Conservation (phyloP, 305 asterid species). For the Salvia sclarea region DNA sequence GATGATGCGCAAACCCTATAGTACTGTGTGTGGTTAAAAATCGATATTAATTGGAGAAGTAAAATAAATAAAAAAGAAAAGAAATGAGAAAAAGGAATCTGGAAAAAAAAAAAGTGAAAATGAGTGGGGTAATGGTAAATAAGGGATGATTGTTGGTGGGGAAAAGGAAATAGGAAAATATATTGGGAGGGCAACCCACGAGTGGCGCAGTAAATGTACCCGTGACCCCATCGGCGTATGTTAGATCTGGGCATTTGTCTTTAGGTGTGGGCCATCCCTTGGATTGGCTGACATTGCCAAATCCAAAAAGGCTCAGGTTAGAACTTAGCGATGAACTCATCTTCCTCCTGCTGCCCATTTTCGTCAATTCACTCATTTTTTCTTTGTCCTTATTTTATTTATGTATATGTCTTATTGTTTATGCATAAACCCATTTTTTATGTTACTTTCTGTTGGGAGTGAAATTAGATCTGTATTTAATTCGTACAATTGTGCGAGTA, state of each 20-base stretch:
- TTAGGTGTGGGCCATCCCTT: conserved; percentile 56
- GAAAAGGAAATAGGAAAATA: conserved; percentile 35
- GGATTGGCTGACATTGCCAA: conserved; percentile 51
- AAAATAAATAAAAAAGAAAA: not conserved
- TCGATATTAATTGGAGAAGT: not conserved
- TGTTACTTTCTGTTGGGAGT: not conserved
- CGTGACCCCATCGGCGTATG: conserved; percentile 82
- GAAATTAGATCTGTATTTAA: not conserved
- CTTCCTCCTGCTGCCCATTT: conserved; percentile 19
- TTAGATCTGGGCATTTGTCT: conserved; percentile 67
- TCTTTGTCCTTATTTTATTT: not conserved
- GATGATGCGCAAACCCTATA: conserved; percentile 1
- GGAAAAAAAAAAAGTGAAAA: not conserved
- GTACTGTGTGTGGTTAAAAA: conserved; percentile 1
- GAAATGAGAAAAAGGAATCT: not conserved
- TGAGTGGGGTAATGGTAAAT: conserved; percentile 36
- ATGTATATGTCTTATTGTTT: too few relatives aligned
- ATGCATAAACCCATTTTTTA: not conserved
- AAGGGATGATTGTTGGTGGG: conserved; percentile 43
- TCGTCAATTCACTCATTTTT: conserved; percentile 24
- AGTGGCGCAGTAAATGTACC: conserved; percentile 79
- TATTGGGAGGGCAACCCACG: conserved; percentile 50
- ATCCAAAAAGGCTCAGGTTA: conserved; percentile 52
- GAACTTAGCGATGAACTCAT: conserved; percentile 33
- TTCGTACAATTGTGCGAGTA: not conserved